Evolutionary conservation across 2,329 filamentous ascomycete species (phyloP), one percentile per base, ranked within the genome.

Genomic region (Truncatella angustata): DNA sequence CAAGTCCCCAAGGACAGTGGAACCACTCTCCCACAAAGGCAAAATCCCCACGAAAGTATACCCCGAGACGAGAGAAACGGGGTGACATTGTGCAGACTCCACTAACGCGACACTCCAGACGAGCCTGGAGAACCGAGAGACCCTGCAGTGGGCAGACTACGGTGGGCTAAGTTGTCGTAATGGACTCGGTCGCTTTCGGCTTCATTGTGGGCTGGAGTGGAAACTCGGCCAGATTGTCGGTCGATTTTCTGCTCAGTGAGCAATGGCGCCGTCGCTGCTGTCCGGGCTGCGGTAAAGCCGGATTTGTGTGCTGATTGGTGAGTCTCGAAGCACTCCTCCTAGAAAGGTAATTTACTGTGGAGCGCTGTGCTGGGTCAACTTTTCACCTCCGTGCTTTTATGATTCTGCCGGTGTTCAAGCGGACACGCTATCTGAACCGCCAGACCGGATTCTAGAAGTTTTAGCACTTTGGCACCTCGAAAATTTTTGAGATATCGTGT

Each of bases 111-210:
- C 16, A 35, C 28, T 34, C 28, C n/a, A n/a, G n/a, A n/a, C n/a
- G n/a, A n/a, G n/a, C n/a, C 44, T 14, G 16, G 44, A 21, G n/a
- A 20, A 16, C 32, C 20, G 30, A 49, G 16, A 23, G 45, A 23
- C 34, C 16, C 6, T 36, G 18, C 16, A 18, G 16, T 20, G 30
- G n/a, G 16, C n/a, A 16, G 34, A 21, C n/a, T n/a, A n/a, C n/a
- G n/a, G n/a, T n/a, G n/a, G n/a, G n/a, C n/a, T n/a, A n/a, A 30
- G 23, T 14, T 26, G 47, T 50, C 47, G 47, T 50, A 50, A 50
- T 50, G 47, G 47, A 50, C 47, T 50, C 47, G 47, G 47, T 32
- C 21, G 35, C 47, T 39, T 46, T 50, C 47, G 47, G 47, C 47
- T 16, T 18, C 35, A 50, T 50, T 50, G 32, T 50, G 47, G 47